Percentiles rank a stretch among this genome's conserved stretches.
phyloP scores from a whole-genome alignment of 352 stramenopile genomes.

The Globisporangium lucens region DNA sequence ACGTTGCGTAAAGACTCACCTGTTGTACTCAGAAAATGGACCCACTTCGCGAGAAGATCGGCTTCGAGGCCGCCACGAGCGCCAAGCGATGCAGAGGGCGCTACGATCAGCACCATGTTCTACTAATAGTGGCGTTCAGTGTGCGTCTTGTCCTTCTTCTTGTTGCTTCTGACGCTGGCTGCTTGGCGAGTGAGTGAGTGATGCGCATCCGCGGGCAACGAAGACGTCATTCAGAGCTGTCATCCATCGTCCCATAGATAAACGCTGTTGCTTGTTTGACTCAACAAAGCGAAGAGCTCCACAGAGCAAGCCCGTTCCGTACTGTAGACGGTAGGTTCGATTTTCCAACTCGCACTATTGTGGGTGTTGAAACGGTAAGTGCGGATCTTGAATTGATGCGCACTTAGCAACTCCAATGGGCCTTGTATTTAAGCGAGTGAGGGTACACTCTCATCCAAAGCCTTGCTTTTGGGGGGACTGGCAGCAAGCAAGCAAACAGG shows the following conservation, averaged over 20 bases:
- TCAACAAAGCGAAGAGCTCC: background rate
- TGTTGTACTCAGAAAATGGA: slow-evolving; percentile 51
- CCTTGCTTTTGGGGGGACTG: slow-evolving; percentile 7
- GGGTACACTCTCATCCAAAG: background rate
- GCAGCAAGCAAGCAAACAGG: slow-evolving; percentile 2
- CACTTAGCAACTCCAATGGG: background rate
- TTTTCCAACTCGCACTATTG: background rate
- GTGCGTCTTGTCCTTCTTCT: background rate
- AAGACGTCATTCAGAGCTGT: background rate
- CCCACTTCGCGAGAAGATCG: slow-evolving; percentile 36
- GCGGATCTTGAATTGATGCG: background rate
- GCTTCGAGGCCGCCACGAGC: slow-evolving; percentile 10
- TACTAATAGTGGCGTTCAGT: background rate
- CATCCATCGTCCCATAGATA: background rate
- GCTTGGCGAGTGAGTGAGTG: background rate
- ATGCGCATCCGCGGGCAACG: background rate
- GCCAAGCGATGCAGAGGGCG: background rate
- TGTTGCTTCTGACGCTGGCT: background rate
- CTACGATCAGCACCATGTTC: slow-evolving; percentile 6
- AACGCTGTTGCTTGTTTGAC: background rate
- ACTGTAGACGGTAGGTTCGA: background rate
- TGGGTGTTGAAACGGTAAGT: background rate
- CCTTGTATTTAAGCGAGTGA: background rate
- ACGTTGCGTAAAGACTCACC: slow-evolving; percentile 22
- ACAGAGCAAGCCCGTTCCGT: background rate